phyloP scores from a whole-genome alignment of 2,329 filamentous ascomycete genomes.

The Rutstroemia sp. region DNA sequence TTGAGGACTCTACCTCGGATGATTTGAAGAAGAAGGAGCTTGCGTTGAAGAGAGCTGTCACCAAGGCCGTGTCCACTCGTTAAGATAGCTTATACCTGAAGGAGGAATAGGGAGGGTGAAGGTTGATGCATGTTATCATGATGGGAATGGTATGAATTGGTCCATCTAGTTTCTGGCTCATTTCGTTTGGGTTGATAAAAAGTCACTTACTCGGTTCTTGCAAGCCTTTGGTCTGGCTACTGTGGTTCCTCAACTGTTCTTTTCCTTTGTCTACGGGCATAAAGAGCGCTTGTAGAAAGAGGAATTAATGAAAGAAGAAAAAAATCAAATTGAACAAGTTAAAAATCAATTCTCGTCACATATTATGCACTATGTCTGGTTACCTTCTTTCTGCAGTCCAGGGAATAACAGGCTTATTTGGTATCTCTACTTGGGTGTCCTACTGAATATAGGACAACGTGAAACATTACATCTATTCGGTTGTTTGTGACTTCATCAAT shows the following conservation, averaged over 20 bases:
- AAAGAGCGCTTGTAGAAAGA: slow-evolving; percentile 30
- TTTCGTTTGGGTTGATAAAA: slow-evolving; percentile 27
- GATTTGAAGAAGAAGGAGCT: slow-evolving; percentile 99
- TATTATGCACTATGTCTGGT: too few species aligned
- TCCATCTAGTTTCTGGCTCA: slow-evolving; percentile 25
- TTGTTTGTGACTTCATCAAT: too few species aligned
- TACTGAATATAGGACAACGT: too few species aligned
- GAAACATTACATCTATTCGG: too few species aligned
- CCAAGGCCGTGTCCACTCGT: slow-evolving; percentile 90
- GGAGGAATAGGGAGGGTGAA: slow-evolving; percentile 17
- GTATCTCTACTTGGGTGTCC: too few species aligned
- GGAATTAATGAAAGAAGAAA: slow-evolving; percentile 25
- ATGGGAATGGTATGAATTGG: slow-evolving; percentile 29
- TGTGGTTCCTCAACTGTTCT: slow-evolving; percentile 21
- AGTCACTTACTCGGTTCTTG: slow-evolving; percentile 25
- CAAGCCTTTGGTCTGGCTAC: slow-evolving; percentile 24
- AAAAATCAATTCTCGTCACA: neutral
- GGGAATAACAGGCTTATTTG: too few species aligned
- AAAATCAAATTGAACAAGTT: slow-evolving; percentile 17
- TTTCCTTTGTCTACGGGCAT: slow-evolving; percentile 27
- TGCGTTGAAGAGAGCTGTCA: slow-evolving; percentile 93
- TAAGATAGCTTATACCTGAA: slow-evolving; percentile 41
- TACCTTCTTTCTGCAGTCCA: too few species aligned
- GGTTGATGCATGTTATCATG: slow-evolving; percentile 28
- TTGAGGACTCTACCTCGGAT: slow-evolving; percentile 84